Percentiles rank a stretch among this genome's conserved stretches.
These are phyloP conservation scores for Cornus suecica DNA, from an alignment of 148 eudicot genomes.

Conservation along the genomic window DNA sequence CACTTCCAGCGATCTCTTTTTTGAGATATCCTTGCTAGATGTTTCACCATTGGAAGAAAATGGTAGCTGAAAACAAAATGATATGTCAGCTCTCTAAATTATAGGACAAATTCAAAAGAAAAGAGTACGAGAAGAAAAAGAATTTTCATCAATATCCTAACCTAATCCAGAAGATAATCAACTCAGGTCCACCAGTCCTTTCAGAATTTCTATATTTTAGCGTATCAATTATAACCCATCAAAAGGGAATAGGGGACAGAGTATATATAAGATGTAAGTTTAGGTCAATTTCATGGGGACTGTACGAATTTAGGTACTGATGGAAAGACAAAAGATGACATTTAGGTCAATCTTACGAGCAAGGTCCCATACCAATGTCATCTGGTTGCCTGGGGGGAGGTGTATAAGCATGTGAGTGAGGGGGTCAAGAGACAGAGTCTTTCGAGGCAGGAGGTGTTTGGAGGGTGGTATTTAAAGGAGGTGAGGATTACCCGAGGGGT, in stretches of 20 bases:
- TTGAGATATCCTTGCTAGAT: slow-evolving; percentile 29
- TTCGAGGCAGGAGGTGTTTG: no score
- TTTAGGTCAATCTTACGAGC: no score
- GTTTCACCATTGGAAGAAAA: slow-evolving; percentile 39
- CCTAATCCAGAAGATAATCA: background rate
- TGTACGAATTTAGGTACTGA: no score
- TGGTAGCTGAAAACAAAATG: slow-evolving; percentile 61
- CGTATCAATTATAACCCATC: background rate
- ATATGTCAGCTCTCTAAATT: background rate
- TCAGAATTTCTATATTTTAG: background rate
- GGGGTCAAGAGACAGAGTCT: no score
- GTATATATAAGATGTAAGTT: no score
- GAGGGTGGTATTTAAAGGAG: no score
- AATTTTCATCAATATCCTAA: background rate
- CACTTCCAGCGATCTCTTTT: slow-evolving; percentile 55
- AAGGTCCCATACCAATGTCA: no score
- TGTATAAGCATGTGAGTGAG: no score
- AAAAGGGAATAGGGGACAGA: background rate
- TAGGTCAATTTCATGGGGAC: no score
- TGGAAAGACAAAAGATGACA: no score
- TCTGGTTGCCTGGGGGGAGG: no score
- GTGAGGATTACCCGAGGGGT: no score
- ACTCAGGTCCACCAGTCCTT: background rate
- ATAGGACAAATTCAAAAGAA: background rate
- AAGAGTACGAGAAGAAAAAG: background rate